These are phyloP conservation scores for Suillus subaureus DNA, from an alignment of 768 basidiomycete genomes.

Conservation along the genomic window DNA sequence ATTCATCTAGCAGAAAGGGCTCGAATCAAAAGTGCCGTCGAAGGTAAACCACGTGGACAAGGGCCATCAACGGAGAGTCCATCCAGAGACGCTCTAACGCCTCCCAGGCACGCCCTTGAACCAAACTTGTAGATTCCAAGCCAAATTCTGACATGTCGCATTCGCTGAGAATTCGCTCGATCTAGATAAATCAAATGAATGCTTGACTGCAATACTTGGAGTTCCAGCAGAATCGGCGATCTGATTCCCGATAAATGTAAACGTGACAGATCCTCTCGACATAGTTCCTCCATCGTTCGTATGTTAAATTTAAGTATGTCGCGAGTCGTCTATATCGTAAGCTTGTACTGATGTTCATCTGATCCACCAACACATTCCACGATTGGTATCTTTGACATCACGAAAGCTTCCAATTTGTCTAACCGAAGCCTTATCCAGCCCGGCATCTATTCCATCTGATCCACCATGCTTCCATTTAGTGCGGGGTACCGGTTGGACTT, in stretches of 20 bases:
- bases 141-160: neutral
- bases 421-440: neutral
- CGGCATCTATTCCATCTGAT: neutral
- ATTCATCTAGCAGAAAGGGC: neutral
- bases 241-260: neutral
- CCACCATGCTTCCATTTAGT: neutral
- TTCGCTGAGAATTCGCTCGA: neutral
- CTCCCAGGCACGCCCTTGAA: neutral
- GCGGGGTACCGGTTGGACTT: neutral
- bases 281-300: neutral
- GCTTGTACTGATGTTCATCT: neutral
- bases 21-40: neutral
- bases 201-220: neutral
- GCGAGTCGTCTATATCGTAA: too few species aligned
- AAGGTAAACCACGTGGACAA: neutral
- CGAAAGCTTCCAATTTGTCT: neutral
- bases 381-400: neutral
- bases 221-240: neutral
- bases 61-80: neutral
- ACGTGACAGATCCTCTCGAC: neutral
- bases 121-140: neutral
- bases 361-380: neutral
- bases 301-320: too few species aligned
- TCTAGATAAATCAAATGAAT: neutral
- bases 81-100: neutral